Conservation (phyloP, 331 rosid genomes). For the Pyrus hybrid region DNA sequence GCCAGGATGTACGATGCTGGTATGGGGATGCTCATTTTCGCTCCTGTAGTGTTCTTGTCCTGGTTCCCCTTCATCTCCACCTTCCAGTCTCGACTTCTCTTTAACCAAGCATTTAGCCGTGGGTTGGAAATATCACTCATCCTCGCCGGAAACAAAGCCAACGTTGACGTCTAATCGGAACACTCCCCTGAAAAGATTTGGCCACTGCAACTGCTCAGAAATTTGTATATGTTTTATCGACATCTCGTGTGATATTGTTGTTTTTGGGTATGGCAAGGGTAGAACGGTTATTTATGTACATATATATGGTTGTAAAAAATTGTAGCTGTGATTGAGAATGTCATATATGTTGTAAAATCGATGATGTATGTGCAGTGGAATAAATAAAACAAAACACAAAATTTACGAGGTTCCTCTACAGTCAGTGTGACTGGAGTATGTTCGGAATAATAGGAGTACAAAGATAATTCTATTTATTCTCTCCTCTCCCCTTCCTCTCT, state of each 20-base stretch:
- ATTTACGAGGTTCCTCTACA: no score
- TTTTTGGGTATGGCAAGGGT: neutral
- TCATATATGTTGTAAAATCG: no score
- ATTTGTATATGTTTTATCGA: slow-evolving; percentile 23
- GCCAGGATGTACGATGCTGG: slow-evolving; percentile 96
- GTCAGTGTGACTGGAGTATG: no score
- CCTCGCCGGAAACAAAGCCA: slow-evolving; percentile 95
- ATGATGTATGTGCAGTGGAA: no score
- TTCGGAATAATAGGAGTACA: no score
- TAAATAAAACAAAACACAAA: no score
- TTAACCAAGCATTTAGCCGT: slow-evolving; percentile 96
- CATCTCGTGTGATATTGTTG: neutral
- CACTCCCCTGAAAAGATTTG: neutral
- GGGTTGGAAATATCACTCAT: slow-evolving; percentile 94
- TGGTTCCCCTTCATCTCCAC: slow-evolving; percentile 98
- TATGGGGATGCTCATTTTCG: slow-evolving; percentile 78
- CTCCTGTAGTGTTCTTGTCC: slow-evolving; percentile 64
- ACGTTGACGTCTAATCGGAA: slow-evolving; percentile 46
- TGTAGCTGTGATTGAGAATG: neutral
- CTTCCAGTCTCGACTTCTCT: slow-evolving; percentile 94
- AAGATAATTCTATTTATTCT: no score
- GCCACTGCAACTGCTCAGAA: neutral
- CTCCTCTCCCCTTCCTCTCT: no score
- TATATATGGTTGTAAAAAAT: neutral
- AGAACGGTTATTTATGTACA: neutral